Conservation (phyloP, 306 rosid species). For the Calophaca sinica region DNA sequence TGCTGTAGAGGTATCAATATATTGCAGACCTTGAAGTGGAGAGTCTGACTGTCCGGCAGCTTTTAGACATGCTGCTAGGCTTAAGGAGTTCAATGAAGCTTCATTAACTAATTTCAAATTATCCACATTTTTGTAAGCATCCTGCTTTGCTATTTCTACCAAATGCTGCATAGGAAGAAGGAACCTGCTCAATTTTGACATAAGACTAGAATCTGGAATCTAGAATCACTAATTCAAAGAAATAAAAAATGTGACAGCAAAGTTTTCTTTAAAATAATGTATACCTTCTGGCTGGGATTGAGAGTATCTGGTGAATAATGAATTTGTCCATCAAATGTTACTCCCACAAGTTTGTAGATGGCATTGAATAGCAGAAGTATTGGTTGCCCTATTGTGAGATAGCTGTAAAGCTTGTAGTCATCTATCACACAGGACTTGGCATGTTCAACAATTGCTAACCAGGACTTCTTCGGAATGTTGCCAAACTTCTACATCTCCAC, state of each 20-base stretch:
- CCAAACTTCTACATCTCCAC: slow-evolving; percentile 58
- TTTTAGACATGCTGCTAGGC: slow-evolving; percentile 37
- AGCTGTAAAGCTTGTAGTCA: slow-evolving; percentile 48
- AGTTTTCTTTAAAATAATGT: background rate
- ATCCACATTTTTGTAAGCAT: slow-evolving; percentile 49
- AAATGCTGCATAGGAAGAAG: slow-evolving; percentile 47
- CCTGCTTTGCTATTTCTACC: slow-evolving; percentile 52
- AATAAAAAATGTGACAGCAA: background rate
- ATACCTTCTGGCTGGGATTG: slow-evolving; percentile 42
- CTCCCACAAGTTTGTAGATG: slow-evolving; percentile 58
- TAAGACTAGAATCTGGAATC: background rate
- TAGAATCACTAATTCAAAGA: background rate
- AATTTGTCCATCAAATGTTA: slow-evolving; percentile 44
- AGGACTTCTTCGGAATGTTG: slow-evolving; percentile 45
- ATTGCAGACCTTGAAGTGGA: slow-evolving; percentile 46
- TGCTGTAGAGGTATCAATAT: slow-evolving; percentile 7
- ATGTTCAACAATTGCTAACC: slow-evolving; percentile 59
- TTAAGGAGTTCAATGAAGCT: slow-evolving; percentile 28
- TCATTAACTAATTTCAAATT: slow-evolving; percentile 43
- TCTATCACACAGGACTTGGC: slow-evolving; percentile 55
- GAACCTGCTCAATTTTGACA: slow-evolving; percentile 17
- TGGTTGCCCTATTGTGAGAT: slow-evolving; percentile 26
- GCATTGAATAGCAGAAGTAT: slow-evolving; percentile 53
- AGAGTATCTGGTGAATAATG: slow-evolving; percentile 45
- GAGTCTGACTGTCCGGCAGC: slow-evolving; percentile 31